A percentile compares a stretch with the other conserved stretches of the same genome.
Conservation (phyloP, 2,329 filamentous ascomycete species). For the Cladobotryum mycophilum region DNA sequence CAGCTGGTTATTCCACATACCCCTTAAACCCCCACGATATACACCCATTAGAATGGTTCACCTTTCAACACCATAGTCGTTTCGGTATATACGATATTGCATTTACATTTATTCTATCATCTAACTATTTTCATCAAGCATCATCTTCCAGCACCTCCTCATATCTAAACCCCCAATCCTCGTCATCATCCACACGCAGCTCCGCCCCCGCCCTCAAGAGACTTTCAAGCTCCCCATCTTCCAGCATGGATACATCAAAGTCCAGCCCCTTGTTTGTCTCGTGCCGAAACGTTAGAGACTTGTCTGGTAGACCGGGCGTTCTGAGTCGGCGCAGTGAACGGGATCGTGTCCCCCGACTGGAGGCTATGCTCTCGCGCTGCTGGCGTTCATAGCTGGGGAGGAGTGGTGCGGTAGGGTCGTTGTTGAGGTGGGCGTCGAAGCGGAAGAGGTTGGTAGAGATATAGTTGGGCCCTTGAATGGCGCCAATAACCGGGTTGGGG, state of each 20-base stretch:
- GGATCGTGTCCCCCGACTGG: constrained; percentile 19
- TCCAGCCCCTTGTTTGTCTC: constrained; percentile 22
- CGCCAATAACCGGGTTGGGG: constrained; percentile 44
- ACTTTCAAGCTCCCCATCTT: constrained; percentile 7
- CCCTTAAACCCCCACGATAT: too few relatives aligned
- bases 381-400: constrained; percentile 35
- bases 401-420: constrained; percentile 38
- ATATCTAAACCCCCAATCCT: constrained; percentile 29
- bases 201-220: constrained; percentile 22
- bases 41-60: too few relatives aligned
- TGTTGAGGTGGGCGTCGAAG: constrained; percentile 41
- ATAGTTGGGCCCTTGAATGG: constrained; percentile 51
- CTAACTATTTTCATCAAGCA: neutral
- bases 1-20: too few relatives aligned
- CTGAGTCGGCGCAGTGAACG: constrained; percentile 22
- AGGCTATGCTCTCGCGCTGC: constrained; percentile 37
- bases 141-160: constrained; percentile 21
- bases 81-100: neutral
- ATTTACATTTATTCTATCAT: neutral
- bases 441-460: constrained; percentile 39
- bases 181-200: constrained; percentile 21
- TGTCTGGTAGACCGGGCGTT: constrained; percentile 11
- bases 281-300: constrained; percentile 15
- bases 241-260: constrained; percentile 21
- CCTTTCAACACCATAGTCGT: too few relatives aligned